Percentiles rank a stretch among this genome's conserved stretches.
Evolutionary conservation across 2,329 filamentous ascomycete species (phyloP).

Genomic region (Scedosporium minutisporum): DNA sequence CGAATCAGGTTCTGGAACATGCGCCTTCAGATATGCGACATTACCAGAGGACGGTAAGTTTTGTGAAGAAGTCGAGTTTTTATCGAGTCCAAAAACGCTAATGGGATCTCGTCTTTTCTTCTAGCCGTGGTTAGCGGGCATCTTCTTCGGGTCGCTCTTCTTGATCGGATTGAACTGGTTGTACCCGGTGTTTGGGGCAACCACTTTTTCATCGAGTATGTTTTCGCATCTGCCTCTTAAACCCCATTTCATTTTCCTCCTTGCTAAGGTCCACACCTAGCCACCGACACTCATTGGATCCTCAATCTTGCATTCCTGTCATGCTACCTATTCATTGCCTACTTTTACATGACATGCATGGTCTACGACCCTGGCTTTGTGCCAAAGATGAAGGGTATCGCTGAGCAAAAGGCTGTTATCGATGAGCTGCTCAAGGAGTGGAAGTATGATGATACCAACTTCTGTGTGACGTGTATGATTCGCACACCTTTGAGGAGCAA

Average conservation of each 20-base stretch:
- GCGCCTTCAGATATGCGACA: slow-evolving; percentile 81
- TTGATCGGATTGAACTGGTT: slow-evolving; percentile 71
- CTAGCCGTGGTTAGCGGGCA: slow-evolving; percentile 83
- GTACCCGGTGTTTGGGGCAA: slow-evolving; percentile 53
- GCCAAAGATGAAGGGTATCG: slow-evolving; percentile 79
- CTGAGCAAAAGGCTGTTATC: slow-evolving; percentile 81
- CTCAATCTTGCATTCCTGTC: slow-evolving; percentile 66
- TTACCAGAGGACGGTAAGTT: slow-evolving; percentile 74
- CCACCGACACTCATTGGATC: slow-evolving; percentile 45
- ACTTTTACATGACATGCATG: slow-evolving; percentile 86
- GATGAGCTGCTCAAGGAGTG: slow-evolving; percentile 74
- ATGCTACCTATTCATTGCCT: slow-evolving; percentile 57
- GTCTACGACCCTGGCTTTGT: slow-evolving; percentile 83
- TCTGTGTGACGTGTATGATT: slow-evolving; percentile 92
- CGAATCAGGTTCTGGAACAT: slow-evolving; percentile 68
- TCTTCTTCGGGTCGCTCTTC: slow-evolving; percentile 82
- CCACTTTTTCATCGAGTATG: slow-evolving; percentile 38
- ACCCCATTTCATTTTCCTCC: background rate
- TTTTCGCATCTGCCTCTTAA: background rate
- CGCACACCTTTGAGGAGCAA: slow-evolving; percentile 87
- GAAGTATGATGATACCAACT: slow-evolving; percentile 91
- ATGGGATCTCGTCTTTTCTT: background rate
- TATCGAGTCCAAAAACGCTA: background rate
- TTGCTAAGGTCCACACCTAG: slow-evolving; percentile 7
- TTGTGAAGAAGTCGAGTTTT: background rate